Base-by-base conservation (phyloP, 2,329 filamentous ascomycete genomes). In the Venturiaceae sp. region DNA sequence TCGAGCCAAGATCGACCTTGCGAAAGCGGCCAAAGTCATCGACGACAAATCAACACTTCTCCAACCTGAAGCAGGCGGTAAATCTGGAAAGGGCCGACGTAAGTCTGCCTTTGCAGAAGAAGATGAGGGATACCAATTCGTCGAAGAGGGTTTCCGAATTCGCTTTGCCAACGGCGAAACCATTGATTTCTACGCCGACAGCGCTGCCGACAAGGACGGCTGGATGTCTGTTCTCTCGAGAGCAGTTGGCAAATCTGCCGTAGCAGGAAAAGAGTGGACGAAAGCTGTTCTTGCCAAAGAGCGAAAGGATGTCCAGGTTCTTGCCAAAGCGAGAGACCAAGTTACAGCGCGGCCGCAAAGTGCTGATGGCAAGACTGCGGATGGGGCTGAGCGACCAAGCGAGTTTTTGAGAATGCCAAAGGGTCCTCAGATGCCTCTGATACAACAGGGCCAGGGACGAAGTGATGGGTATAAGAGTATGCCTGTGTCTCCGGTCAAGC, bases 91-190 rank as follows among this genome's bases (percentile, higher is more conserved):
- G 39, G 86, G 84, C 65, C 87, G 94, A 46, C 87, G 94, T 58
- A 91, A 95, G 71, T 96, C 92, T 34, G 94, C 90, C 11, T 99
- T 99, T 71, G 92, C 92, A 1, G 94, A 97, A 72, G 94, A 99
- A 64, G 94, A 99, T 74, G 94, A 99, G 70, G 94, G 94, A 44
- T 99, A 99, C 78, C 96, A 96, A 88, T 99, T 99, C 71, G 92
- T 99, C 57, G 94, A 99, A 72, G 94, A 99, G 71, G 94, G 94
- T 2, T 99, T 99, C 86, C 90, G 94, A 41, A 95, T 99, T 70
- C 90, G 92, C 60, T 99, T 99, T 74, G 95, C 90, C 70, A 99
- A 99, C 68, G 94, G 94, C 62, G 94, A 99, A 75, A 85, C 96
- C 63, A 99, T 99, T 69, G 92, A 97, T 77, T 97, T 97, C 71